These are phyloP conservation scores for Xerocomellus intermedius DNA, from an alignment of 768 basidiomycete species.

Conservation along the genomic window DNA sequence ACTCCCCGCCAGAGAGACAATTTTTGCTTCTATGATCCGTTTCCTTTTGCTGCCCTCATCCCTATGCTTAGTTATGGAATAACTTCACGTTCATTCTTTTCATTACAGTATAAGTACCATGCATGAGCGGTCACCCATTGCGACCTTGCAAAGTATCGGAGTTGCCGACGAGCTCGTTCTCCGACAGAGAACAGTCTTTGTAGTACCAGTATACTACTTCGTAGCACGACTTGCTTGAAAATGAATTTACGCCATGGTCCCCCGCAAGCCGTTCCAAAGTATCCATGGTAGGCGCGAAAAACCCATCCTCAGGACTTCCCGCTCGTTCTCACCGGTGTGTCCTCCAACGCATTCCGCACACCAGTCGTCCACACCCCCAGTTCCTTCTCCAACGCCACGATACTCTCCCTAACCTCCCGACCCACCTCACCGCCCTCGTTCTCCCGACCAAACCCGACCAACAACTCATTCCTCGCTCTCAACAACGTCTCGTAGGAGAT, in stretches of 20 bases:
- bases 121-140: no score
- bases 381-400: conserved; percentile 70
- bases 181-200: no score
- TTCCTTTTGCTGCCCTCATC: neutral
- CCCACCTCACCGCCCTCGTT: conserved; percentile 77
- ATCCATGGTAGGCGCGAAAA: no score
- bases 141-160: no score
- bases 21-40: conserved; percentile 5
- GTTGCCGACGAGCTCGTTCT: no score
- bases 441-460: conserved; percentile 67
- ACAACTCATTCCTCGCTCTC: conserved; percentile 57
- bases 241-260: no score
- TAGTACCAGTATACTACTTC: no score
- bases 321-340: conserved; percentile 23
- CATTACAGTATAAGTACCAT: no score
- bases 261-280: no score
- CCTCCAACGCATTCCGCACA: conserved; percentile 53
- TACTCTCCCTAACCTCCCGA: conserved; percentile 52
- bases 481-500: conserved; percentile 65
- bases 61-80: neutral
- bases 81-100: neutral
- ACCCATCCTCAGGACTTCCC: neutral
- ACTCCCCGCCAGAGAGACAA: conserved; percentile 45
- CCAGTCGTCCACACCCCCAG: conserved; percentile 67
- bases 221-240: neutral